Evolutionary conservation across 495 filamentous ascomycete genomes (phyloP).

Genomic region (Penicillium fimorum): DNA sequence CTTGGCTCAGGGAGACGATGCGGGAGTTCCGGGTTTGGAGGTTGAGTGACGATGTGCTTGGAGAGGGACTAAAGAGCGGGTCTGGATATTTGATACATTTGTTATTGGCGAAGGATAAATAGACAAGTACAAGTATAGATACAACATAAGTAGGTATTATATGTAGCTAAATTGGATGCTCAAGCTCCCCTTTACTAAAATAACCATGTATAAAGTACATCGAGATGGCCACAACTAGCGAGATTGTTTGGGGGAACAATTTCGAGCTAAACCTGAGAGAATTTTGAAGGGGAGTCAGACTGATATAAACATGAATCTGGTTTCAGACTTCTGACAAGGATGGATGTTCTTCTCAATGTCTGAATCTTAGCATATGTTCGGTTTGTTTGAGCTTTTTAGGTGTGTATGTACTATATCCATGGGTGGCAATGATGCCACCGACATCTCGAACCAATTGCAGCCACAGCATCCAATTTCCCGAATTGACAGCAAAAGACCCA

Average conservation of each 20-base stretch:
- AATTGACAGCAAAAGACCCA: not conserved
- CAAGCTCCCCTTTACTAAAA: not conserved
- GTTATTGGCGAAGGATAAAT: slow-evolving; percentile 29
- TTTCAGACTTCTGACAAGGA: not conserved
- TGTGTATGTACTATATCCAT: not conserved
- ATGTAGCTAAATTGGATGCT: not conserved
- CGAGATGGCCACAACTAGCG: no score
- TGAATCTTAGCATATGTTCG: not conserved
- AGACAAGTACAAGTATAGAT: not conserved
- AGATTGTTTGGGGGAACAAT: not conserved
- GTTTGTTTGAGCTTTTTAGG: not conserved
- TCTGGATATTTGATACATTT: slow-evolving; percentile 47
- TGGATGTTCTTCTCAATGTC: no score
- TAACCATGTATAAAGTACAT: not conserved
- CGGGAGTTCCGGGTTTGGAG: slow-evolving; percentile 70
- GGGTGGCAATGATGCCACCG: not conserved
- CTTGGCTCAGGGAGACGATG: slow-evolving; percentile 70
- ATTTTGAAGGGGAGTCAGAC: no score
- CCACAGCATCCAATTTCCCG: not conserved
- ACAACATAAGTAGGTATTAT: not conserved
- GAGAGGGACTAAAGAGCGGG: slow-evolving; percentile 53
- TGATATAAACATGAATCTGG: no score
- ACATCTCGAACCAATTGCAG: not conserved
- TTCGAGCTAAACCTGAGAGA: no score
- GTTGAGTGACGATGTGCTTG: slow-evolving; percentile 62